phyloP scores from a whole-genome alignment of 2,329 filamentous ascomycete species.

The Pleoardoris graminearum region DNA sequence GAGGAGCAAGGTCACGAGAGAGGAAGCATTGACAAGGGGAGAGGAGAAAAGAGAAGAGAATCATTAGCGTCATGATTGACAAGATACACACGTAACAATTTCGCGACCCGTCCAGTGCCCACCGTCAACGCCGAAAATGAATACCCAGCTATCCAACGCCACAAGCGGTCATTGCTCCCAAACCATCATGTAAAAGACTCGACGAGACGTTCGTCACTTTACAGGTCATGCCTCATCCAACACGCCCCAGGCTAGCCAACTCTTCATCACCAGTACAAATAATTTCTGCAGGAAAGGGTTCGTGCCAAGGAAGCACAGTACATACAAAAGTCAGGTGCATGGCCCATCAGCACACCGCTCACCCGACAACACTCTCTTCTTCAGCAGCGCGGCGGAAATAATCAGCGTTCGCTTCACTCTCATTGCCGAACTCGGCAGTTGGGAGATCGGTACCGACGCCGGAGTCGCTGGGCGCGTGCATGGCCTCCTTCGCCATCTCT shows the following conservation, averaged over 20 bases:
- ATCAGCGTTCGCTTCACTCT: conserved; percentile 35
- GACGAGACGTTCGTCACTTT: not conserved
- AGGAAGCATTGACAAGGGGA: not conserved
- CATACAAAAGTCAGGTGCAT: not conserved
- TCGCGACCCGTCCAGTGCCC: not conserved
- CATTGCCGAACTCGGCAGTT: conserved; percentile 31
- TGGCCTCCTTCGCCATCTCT: conserved; percentile 32
- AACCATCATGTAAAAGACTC: not conserved
- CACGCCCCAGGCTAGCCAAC: too few species aligned
- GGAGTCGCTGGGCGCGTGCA: conserved; percentile 38
- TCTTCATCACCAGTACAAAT: not conserved
- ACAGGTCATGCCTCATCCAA: not conserved
- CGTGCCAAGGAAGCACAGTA: too few species aligned
- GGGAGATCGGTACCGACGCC: conserved; percentile 45
- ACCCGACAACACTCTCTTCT: conserved; percentile 44
- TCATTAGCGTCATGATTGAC: not conserved
- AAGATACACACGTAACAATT: not conserved
- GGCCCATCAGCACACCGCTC: conserved; percentile 1
- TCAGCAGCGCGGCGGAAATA: conserved; percentile 44
- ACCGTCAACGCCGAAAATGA: not conserved
- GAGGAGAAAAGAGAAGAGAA: not conserved
- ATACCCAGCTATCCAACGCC: not conserved
- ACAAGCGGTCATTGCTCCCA: not conserved
- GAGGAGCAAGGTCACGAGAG: not conserved
- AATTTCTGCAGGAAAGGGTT: too few species aligned